These are phyloP conservation scores for Hemisphaericaspora nanyangensis DNA, from an alignment of 805 yeast species.

Conservation along the genomic window DNA sequence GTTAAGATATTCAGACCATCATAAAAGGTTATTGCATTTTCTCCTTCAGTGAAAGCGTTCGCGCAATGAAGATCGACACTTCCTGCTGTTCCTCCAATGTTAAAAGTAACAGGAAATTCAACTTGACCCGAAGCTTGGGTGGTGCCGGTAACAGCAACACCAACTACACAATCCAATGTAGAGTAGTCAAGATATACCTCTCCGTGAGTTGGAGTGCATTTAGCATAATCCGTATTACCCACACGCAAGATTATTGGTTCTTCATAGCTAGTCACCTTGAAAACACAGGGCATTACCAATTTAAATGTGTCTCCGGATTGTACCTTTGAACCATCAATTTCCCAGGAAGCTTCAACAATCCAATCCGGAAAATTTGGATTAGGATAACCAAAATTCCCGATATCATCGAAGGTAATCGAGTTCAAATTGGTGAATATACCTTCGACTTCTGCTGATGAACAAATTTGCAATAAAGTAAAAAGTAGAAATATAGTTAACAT, in stretches of 20 bases:
- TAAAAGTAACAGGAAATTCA: slow-evolving; percentile 14
- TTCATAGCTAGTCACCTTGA: slow-evolving; percentile 9
- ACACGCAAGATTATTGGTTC: neutral
- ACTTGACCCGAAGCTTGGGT: slow-evolving; percentile 11
- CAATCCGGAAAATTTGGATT: slow-evolving; percentile 10
- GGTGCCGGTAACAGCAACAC: slow-evolving; percentile 1
- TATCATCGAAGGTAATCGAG: slow-evolving; percentile 8
- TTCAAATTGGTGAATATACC: slow-evolving; percentile 16
- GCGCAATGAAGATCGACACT: slow-evolving; percentile 12
- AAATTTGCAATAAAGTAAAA: neutral
- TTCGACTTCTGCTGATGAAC: slow-evolving; percentile 7
- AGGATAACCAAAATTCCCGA: slow-evolving; percentile 1
- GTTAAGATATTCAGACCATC: slow-evolving; percentile 5
- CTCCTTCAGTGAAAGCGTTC: slow-evolving; percentile 9
- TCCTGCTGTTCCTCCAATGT: slow-evolving; percentile 11
- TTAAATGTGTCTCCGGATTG: slow-evolving; percentile 16
- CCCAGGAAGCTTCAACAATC: slow-evolving; percentile 17
- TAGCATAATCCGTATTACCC: slow-evolving; percentile 12
- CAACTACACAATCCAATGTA: slow-evolving; percentile 11
- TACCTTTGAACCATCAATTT: slow-evolving; percentile 7
- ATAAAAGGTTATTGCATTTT: slow-evolving; percentile 12
- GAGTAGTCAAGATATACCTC: slow-evolving; percentile 6
- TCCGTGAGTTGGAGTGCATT: slow-evolving; percentile 11
- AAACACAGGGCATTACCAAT: slow-evolving; percentile 16
- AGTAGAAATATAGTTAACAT: no score